Percentiles rank a stretch among this genome's conserved stretches.
Evolutionary conservation across 2,329 filamentous ascomycete species (phyloP).

Genomic region (Colletotrichum gloeosporioides): DNA sequence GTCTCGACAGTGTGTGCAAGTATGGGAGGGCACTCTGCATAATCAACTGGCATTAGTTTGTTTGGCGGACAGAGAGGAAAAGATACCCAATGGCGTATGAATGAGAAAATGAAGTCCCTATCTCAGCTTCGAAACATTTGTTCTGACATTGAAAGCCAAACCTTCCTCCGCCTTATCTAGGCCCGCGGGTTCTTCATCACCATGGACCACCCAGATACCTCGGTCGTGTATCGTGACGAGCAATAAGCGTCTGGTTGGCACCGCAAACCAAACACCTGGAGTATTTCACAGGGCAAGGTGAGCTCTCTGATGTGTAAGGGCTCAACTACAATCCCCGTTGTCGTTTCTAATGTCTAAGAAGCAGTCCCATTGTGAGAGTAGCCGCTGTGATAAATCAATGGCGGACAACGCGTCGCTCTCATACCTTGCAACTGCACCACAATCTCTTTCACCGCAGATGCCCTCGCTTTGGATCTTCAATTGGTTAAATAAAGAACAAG

Average conservation of each 20-base stretch:
- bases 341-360: background rate
- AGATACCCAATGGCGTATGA: background rate
- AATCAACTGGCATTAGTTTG: background rate
- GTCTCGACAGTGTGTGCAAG: background rate
- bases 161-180: background rate
- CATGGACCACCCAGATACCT: background rate
- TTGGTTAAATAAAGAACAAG: background rate
- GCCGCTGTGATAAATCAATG: background rate
- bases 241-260: background rate
- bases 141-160: background rate
- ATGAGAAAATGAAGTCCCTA: background rate
- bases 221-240: background rate
- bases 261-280: background rate
- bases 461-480: background rate
- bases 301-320: background rate
- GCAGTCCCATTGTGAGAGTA: background rate
- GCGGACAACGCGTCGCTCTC: background rate
- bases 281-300: background rate
- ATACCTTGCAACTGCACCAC: background rate
- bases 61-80: background rate
- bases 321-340: background rate
- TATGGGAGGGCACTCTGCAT: background rate
- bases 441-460: background rate
- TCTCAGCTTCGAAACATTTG: background rate
- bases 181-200: background rate